Conservation (phyloP, 2,329 filamentous ascomycete genomes). For the Cercospora sp. region DNA sequence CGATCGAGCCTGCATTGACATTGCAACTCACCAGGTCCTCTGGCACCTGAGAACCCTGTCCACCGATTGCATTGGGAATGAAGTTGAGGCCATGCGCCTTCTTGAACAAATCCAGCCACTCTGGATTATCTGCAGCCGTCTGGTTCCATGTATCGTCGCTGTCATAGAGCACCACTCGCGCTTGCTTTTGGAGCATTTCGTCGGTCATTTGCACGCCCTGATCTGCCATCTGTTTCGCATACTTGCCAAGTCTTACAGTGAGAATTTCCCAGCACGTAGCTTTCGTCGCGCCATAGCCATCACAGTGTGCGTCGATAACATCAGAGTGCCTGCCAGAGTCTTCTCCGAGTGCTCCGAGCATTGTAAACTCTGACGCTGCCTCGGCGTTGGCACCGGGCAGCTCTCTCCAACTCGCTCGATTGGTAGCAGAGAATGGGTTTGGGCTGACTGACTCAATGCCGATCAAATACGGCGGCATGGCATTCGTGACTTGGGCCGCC, state of each 20-base stretch:
- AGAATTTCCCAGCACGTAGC: constrained; percentile 53
- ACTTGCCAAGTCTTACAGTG: constrained; percentile 49
- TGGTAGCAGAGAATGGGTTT: constrained; percentile 50
- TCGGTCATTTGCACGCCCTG: constrained; percentile 48
- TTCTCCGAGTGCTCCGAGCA: background rate
- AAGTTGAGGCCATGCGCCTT: constrained; percentile 49
- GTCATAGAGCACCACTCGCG: constrained; percentile 51
- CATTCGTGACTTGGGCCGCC: constrained; percentile 51
- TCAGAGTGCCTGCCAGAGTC: constrained; percentile 12
- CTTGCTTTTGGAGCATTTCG: constrained; percentile 51
- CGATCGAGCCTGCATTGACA: background rate
- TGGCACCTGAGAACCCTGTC: constrained; percentile 35
- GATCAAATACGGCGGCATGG: constrained; percentile 55
- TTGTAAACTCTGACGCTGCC: constrained; percentile 4
- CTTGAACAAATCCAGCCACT: constrained; percentile 53
- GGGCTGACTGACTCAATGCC: constrained; percentile 49
- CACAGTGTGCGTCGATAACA: constrained; percentile 13
- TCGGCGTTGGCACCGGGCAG: constrained; percentile 4
- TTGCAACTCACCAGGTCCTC: constrained; percentile 33
- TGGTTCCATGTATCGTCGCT: constrained; percentile 51
- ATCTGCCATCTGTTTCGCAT: constrained; percentile 43
- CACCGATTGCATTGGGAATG: constrained; percentile 37
- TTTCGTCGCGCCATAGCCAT: constrained; percentile 19
- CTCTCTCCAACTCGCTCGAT: constrained; percentile 28
- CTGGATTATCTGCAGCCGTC: constrained; percentile 44